Base-by-base conservation (phyloP, 1,139 yeast species). In the Candida sp. region DNA sequence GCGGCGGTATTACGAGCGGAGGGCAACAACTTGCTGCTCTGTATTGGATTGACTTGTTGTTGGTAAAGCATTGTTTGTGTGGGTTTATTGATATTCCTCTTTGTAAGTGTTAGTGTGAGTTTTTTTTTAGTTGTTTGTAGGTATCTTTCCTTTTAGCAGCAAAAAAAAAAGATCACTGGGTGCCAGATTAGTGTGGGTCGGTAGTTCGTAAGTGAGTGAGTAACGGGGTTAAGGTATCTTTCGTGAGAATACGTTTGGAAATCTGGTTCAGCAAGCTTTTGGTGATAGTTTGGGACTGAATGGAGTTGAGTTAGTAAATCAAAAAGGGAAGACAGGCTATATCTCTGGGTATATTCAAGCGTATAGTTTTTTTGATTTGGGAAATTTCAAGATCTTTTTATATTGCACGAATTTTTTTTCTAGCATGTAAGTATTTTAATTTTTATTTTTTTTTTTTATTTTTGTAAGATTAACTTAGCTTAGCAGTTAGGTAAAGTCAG, bases 11-110 rank as follows among this genome's bases (percentile, higher is more conserved):
- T 49, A 9, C 43, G 11, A 30, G 48, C 26, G 22, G 46, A 17
- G n/a, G 39, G 42, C 4, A 48, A 27, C 9, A 40, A 28, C 17
- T 27, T 40, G 17, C 33, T 42, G n/a, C 31, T 32, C 22, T 28
- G 25, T 25, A 40, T 40, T 40, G 42, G 33, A 28, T 7, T 38
- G 12, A 25, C 27, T 38, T 38, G 31, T 5, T 27, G 42, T 44
- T 43, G 46, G 32, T 43, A 44, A 34, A 44, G 47, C 46, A 43
- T 43, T 43, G 42, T 40, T 40, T 7, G 9, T 12, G 12, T 28
- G 22, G 9, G 12, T 27, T 12, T 25, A n/a, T 40, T 40, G 32
- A 28, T 40, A 27, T 40, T 28, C 12, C 9, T 39, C 25, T 39
- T 25, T 38, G 23, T 11, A 17, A 39, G 25, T 6, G 11, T 23